Conservation (phyloP, 2,329 filamentous ascomycete species). For the Alternaria ethzedia region DNA sequence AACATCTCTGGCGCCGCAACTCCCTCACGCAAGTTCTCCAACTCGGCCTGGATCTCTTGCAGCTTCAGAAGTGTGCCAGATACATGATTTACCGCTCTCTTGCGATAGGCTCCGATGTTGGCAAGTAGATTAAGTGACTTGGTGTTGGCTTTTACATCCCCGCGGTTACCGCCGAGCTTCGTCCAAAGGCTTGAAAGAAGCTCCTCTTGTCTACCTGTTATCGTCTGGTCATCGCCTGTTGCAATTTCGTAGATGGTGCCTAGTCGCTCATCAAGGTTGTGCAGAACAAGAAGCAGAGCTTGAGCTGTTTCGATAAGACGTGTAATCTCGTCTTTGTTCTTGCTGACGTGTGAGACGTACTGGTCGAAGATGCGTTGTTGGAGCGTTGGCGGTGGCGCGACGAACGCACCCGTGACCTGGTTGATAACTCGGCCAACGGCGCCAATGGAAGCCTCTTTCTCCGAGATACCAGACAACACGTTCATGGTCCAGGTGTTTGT, state of each 20-base stretch:
- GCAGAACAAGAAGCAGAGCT: conserved; percentile 68
- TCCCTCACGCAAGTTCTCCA: conserved; percentile 74
- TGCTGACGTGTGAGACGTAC: conserved; percentile 74
- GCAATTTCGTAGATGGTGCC: conserved; percentile 73
- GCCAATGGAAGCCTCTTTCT: conserved; percentile 49
- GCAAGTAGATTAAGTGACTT: conserved; percentile 68
- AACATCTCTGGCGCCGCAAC: conserved; percentile 71
- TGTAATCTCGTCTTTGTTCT: conserved; percentile 73
- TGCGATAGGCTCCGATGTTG: conserved; percentile 71
- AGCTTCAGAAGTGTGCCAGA: conserved; percentile 73
- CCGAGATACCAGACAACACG: conserved; percentile 68
- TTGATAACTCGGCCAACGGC: conserved; percentile 52
- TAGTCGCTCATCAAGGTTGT: conserved; percentile 72
- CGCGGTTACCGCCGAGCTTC: conserved; percentile 72
- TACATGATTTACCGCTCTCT: conserved; percentile 71
- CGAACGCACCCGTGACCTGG: conserved; percentile 65
- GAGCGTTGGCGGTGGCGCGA: conserved; percentile 26
- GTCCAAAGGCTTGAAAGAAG: conserved; percentile 76
- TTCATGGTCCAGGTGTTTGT: conserved; percentile 78
- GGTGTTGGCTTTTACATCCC: conserved; percentile 65
- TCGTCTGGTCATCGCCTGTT: conserved; percentile 65
- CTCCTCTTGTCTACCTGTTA: conserved; percentile 67
- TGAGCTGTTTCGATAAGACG: conserved; percentile 73
- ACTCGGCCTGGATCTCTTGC: conserved; percentile 71
- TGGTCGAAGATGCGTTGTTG: conserved; percentile 69